phyloP scores from a whole-genome alignment of 108 stramenopile species.

The Pseudonitzschia delicatissima region DNA sequence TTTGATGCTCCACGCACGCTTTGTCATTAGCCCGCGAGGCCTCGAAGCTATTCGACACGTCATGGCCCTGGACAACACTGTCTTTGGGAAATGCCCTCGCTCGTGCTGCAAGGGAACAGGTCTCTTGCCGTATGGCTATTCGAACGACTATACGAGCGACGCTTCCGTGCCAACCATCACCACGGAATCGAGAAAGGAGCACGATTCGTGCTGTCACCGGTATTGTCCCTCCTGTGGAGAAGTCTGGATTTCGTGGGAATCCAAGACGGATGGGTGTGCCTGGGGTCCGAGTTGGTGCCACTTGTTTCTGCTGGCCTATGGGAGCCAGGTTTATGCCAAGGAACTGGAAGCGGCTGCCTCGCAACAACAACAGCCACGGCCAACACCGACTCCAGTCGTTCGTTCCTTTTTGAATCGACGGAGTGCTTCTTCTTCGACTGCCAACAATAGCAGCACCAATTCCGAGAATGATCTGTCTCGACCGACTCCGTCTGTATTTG shows the following conservation, averaged over 20 bases:
- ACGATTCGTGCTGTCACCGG: slow-evolving; percentile 19
- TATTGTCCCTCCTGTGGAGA: slow-evolving; percentile 39
- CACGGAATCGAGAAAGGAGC: not conserved
- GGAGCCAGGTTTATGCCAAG: slow-evolving; percentile 30
- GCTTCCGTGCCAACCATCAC: not conserved
- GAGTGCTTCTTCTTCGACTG: no score
- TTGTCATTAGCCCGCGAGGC: slow-evolving; percentile 44
- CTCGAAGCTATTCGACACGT: slow-evolving; percentile 46
- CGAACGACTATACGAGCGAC: slow-evolving; percentile 23
- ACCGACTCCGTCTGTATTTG: slow-evolving; percentile 33
- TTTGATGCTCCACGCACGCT: slow-evolving; percentile 49
- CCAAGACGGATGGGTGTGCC: slow-evolving; percentile 51
- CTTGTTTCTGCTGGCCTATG: slow-evolving; percentile 47
- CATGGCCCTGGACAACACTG: slow-evolving; percentile 9
- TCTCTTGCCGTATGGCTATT: slow-evolving; percentile 41
- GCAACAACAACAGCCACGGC: not conserved
- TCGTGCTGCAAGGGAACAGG: slow-evolving; percentile 37
- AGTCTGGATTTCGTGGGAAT: slow-evolving; percentile 41
- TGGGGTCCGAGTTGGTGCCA: slow-evolving; percentile 56
- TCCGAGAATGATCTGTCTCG: not conserved
- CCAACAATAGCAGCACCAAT: not conserved
- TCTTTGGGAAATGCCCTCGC: slow-evolving; percentile 62
- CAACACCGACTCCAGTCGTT: slow-evolving; percentile 1
- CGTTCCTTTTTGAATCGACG: not conserved
- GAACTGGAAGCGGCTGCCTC: not conserved